Percentiles rank a stretch among this genome's conserved stretches.
Conservation (phyloP, 768 basidiomycete species). For the Fomitopsis pulvina region DNA sequence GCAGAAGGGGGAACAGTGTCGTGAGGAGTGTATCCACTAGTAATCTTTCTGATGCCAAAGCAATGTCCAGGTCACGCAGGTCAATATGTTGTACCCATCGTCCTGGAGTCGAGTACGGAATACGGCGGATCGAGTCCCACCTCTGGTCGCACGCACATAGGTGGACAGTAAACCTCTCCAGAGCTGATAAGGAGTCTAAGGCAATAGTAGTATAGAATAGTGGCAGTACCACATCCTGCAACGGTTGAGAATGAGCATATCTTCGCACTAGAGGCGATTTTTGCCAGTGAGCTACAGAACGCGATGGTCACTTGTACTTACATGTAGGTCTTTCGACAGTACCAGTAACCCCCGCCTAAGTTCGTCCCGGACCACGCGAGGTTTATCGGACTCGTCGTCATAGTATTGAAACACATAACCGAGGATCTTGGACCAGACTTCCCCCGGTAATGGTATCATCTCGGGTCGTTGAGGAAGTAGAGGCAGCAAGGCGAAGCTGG, state of each 20-base stretch:
- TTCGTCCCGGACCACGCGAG: constrained; percentile 4
- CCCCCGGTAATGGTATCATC: constrained; percentile 52
- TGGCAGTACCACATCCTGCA: constrained; percentile 62
- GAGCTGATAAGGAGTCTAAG: constrained; percentile 34
- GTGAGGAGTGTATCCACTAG: constrained; percentile 58
- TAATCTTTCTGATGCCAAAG: constrained; percentile 42
- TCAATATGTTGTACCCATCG: constrained; percentile 80
- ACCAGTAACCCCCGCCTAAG: constrained; percentile 23
- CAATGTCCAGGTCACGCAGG: constrained; percentile 46
- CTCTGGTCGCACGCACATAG: constrained; percentile 60
- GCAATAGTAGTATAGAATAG: constrained; percentile 54
- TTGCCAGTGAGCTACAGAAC: constrained; percentile 1
- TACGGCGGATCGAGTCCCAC: constrained; percentile 87
- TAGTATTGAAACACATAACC: constrained; percentile 24
- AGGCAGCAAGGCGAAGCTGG: constrained; percentile 59
- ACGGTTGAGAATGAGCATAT: background rate
- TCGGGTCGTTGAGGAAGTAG: constrained; percentile 52
- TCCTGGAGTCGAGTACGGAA: constrained; percentile 82
- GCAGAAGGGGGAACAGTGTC: constrained; percentile 57
- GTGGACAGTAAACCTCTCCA: constrained; percentile 53
- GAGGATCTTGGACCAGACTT: constrained; percentile 67
- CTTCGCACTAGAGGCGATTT: constrained; percentile 1
- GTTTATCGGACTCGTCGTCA: constrained; percentile 2
- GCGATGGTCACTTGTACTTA: constrained; percentile 7
- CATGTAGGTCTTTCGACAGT: constrained; percentile 14